Base-by-base conservation (phyloP, 805 yeast genomes). In the Ogataea trehaloabstinens region DNA sequence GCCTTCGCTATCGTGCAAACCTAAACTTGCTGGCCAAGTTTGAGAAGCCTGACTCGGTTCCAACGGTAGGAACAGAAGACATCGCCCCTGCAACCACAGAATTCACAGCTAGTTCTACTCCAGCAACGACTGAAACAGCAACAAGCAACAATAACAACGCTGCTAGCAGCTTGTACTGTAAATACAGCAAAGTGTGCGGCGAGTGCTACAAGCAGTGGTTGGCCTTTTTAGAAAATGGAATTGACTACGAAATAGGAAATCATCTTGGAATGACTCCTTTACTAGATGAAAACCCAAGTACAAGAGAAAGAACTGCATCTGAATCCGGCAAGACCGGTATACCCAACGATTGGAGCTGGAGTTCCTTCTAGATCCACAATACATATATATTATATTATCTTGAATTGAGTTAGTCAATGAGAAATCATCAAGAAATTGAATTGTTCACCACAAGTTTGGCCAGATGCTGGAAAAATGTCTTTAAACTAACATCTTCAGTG, bases 401-500 rank as follows among this genome's bases (percentile, higher is more conserved):
- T n/a, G n/a, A n/a, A n/a, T n/a, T n/a, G n/a, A n/a, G n/a, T n/a
- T n/a, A n/a, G 13, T 13, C 17, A 29, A 28, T 28, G 31, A 28
- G n/a, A n/a, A n/a, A n/a, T n/a, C n/a, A 11, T 30, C 22, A 30
- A 8, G 33, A 17, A 11, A 30, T 30, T 7, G 59, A 47, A 35
- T 58, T 60, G 44, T 63, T 64, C 30, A 91, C 97, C 38, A 91
- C 95, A 49, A 90, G 79, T 65, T 87, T 87, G 62, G 90, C 95
- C 58, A 93, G 76, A 65, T 93, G 98, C 35, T 83, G 75, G 95
- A 93, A 91, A 67, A 93, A 93, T 33, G 89, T 89, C 68, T 91
- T 96, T 63, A 93, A 72, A 38, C 91, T 82, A 36, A 93, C 96
- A 67, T 93, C 99, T 67, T 93, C 99, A 18, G 99, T 93, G 61